Evolutionary conservation across 768 basidiomycete genomes (phyloP).

Genomic region (Glaciozyma martinii): DNA sequence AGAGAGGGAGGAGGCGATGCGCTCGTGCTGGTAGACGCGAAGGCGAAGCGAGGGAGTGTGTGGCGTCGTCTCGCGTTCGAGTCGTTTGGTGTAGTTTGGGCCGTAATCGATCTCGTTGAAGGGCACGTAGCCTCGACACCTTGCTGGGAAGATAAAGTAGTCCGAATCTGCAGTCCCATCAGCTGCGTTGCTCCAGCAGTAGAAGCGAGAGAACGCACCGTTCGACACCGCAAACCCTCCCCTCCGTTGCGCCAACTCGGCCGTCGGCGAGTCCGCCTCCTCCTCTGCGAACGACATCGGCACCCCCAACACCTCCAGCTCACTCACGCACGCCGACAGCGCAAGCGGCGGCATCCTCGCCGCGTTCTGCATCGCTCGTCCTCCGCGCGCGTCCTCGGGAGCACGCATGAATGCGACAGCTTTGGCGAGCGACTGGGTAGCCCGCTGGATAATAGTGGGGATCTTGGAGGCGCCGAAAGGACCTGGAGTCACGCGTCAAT

Average conservation of each 20-base stretch:
- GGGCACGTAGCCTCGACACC: constrained; percentile 22
- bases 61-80: neutral
- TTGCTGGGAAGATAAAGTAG: constrained; percentile 25
- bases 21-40: constrained; percentile 4
- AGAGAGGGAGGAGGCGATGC: constrained; percentile 3
- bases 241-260: constrained; percentile 19
- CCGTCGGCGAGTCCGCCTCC: constrained; percentile 27
- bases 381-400: neutral
- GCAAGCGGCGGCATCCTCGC: constrained; percentile 16
- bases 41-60: constrained; percentile 3
- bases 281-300: constrained; percentile 9
- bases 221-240: constrained; percentile 24
- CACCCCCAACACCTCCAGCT: constrained; percentile 13
- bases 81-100: neutral
- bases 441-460: constrained; percentile 16
- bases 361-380: neutral
- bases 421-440: constrained; percentile 16
- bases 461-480: constrained; percentile 23
- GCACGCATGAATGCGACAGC: constrained; percentile 23
- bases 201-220: neutral
- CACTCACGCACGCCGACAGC: constrained; percentile 13
- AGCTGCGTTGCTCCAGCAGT: neutral
- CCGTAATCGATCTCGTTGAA: constrained; percentile 20
- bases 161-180: constrained; percentile 12
- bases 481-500: neutral